A percentile compares a stretch with the other conserved stretches of the same genome.
Evolutionary conservation across 1,139 yeast species (phyloP).

Genomic region (Geotrichum klebahnii): DNA sequence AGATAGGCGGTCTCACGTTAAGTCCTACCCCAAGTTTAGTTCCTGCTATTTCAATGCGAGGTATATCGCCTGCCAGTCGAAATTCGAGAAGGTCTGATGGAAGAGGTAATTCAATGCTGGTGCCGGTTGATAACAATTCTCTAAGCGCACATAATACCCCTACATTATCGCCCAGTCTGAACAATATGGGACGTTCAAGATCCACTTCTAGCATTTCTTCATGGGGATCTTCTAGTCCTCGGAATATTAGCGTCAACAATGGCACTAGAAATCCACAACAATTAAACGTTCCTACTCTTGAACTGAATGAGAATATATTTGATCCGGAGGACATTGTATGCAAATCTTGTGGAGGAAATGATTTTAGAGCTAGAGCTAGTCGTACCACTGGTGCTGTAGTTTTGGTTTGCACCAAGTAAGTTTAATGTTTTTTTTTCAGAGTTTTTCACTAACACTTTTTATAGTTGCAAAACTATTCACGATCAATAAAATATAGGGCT

Average conservation of each 20-base stretch:
- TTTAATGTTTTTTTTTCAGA: background rate
- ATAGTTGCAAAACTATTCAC: background rate
- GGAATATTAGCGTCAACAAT: background rate
- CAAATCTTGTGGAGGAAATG: conserved; percentile 13
- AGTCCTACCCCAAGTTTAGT: conserved; percentile 11
- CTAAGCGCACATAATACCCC: too few species aligned
- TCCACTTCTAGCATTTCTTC: conserved; percentile 14
- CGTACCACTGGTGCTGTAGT: conserved; percentile 11
- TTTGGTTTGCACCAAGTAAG: conserved; percentile 16
- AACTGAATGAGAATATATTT: background rate
- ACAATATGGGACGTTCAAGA: background rate
- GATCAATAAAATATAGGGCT: too few species aligned
- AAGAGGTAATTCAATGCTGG: background rate
- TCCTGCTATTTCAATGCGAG: background rate
- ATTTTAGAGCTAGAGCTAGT: conserved; percentile 15
- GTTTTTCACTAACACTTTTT: background rate
- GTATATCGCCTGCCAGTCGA: conserved; percentile 10
- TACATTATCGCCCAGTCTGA: too few species aligned
- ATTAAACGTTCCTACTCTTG: background rate
- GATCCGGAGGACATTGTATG: conserved; percentile 13
- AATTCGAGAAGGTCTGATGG: conserved; percentile 6
- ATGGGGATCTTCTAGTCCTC: conserved; percentile 8
- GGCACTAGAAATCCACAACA: background rate
- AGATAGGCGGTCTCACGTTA: conserved; percentile 3
- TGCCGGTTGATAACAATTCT: too few species aligned